Evolutionary conservation across 1,284 basidiomycete genomes (phyloP), one percentile per base, ranked within the genome.

Genomic region (Crucibulum parvulum): DNA sequence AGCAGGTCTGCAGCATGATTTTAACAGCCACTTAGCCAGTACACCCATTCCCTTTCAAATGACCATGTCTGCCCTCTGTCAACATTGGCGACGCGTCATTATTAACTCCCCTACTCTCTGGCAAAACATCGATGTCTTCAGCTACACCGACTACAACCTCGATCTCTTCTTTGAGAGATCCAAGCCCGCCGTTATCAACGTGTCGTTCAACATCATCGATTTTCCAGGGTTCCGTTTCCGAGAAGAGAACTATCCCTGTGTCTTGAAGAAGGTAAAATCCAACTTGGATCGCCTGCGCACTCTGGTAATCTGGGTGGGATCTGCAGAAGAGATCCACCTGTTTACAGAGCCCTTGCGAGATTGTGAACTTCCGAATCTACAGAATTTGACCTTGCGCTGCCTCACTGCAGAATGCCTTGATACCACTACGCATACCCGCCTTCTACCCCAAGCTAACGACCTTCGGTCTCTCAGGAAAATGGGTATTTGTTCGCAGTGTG

Each of bases 91-190:
- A 35, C 56, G 69, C 4, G 59, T 80, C 7, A 71, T 70, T 3
- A 38, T 75, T 11, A 59, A 57, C 31, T 56, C 67, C 7, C 75
- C 77, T 1, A 60, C 63, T 11, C 58, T 78, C 1, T 79, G 78
- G 77, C 66, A 70, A 0, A 54, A 60, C 10, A 71, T 78, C 48
- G 57, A 63, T 34, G 59, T 74, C 36, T 57, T 57, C 10, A 62
- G 66, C n/a, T 52, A 53, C 36, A 64, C 67, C 7, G 51, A 66
- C 4, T 55, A 61, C 15, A 50, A 60, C 18, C 62, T 62, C 3
- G 39, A 60, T 15, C 62, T 72, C 15, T 75, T 70, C 60, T 61
- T 79, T 37, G 65, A 71, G 18, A 68, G 74, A 54, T 75, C 78
- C 3, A 58, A 63, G 47, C 61, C 67, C 7, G 70, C 68, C 18